phyloP scores from a whole-genome alignment of 2,329 filamentous ascomycete species.

The Xylaria sp. region DNA sequence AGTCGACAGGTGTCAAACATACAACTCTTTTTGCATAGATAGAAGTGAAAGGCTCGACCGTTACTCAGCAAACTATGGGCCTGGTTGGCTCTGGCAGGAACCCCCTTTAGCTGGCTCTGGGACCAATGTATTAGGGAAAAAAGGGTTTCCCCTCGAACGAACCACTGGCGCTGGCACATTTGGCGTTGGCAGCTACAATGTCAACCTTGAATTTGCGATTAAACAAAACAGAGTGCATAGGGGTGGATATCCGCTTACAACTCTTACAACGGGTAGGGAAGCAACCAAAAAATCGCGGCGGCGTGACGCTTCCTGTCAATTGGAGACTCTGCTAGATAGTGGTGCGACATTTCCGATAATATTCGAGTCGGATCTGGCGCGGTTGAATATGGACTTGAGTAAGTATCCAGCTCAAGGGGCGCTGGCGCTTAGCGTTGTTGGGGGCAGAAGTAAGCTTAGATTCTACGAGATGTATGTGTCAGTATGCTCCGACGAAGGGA shows the following conservation, averaged over 20 bases:
- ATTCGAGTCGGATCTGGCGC: constrained; percentile 49
- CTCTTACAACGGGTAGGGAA: not conserved
- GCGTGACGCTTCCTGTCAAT: constrained; percentile 42
- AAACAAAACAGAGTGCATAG: constrained; percentile 21
- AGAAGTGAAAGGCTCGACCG: constrained; percentile 53
- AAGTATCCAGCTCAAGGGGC: constrained; percentile 53
- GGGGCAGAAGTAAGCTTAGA: constrained; percentile 33
- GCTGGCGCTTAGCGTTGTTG: constrained; percentile 39
- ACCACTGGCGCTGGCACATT: constrained; percentile 22
- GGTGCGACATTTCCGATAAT: constrained; percentile 57
- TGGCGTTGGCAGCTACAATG: constrained; percentile 43
- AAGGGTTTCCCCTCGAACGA: constrained; percentile 47
- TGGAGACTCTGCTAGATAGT: constrained; percentile 54
- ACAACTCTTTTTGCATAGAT: constrained; percentile 53
- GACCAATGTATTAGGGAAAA: constrained; percentile 46
- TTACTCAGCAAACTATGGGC: constrained; percentile 52
- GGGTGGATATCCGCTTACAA: not conserved
- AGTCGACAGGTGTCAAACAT: constrained; percentile 54
- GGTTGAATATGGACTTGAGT: constrained; percentile 49
- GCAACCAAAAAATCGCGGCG: constrained; percentile 28
- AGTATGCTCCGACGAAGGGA: constrained; percentile 43
- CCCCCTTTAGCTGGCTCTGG: constrained; percentile 51
- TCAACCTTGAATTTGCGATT: constrained; percentile 32
- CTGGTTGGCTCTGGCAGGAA: constrained; percentile 60
- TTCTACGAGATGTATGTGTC: constrained; percentile 53